These are phyloP conservation scores for Blastocystis sp. DNA, from an alignment of 352 stramenopile species.

Conservation along the genomic window DNA sequence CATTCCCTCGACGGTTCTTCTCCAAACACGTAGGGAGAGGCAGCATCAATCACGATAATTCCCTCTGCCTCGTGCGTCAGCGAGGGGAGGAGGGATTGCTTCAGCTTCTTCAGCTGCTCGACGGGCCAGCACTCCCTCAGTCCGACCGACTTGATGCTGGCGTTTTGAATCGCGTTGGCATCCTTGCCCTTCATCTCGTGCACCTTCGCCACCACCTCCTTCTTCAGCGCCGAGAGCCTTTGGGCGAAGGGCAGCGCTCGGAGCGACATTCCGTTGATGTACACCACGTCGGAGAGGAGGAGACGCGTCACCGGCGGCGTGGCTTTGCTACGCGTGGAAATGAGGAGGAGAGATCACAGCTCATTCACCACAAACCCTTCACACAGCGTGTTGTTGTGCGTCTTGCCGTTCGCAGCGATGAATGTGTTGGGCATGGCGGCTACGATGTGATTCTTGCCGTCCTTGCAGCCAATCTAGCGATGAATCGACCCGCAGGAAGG, in stretches of 20 bases:
- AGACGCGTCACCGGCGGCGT: conserved; percentile 3
- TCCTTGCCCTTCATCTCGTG: conserved; percentile 38
- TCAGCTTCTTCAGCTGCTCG: conserved; percentile 41
- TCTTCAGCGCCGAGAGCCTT: conserved; percentile 14
- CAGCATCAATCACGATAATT: conserved; percentile 6
- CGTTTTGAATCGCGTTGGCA: background rate
- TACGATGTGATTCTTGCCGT: background rate
- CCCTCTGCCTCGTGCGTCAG: conserved; percentile 45
- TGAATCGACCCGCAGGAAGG: background rate
- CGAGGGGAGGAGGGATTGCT: conserved; percentile 40
- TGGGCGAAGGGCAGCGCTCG: conserved; percentile 22
- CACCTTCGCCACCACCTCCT: conserved; percentile 34
- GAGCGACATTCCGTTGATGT: conserved; percentile 66
- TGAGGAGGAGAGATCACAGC: background rate
- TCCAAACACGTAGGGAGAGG: conserved; percentile 40
- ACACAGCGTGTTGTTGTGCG: conserved; percentile 37
- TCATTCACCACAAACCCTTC: conserved; percentile 39
- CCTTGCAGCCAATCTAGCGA: background rate
- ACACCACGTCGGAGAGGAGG: conserved; percentile 33
- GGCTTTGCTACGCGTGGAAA: background rate
- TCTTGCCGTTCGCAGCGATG: background rate
- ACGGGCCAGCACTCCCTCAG: conserved; percentile 36
- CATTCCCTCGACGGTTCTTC: conserved; percentile 23
- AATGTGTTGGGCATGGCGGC: conserved; percentile 43
- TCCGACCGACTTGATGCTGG: conserved; percentile 15